Conservation (phyloP, 2,329 filamentous ascomycete genomes). For the Ophiognomonia clavigignenti-juglandacearum region DNA sequence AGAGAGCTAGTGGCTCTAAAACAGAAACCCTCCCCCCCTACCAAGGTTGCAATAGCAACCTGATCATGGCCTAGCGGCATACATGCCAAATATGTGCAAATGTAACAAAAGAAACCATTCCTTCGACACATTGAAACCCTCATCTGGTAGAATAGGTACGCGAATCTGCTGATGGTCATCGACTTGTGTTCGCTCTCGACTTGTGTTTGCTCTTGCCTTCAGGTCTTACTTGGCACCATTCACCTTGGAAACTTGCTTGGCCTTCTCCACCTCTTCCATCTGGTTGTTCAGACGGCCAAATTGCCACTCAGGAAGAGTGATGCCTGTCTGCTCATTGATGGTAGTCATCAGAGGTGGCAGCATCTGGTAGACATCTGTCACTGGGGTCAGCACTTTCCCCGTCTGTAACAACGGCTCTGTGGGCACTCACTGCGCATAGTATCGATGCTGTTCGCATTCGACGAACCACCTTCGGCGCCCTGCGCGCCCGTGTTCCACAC, state of each 20-base stretch:
- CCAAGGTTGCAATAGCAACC: no score
- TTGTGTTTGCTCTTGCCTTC: no score
- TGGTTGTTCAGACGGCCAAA: constrained; percentile 45
- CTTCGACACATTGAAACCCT: no score
- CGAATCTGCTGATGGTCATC: no score
- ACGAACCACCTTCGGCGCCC: constrained; percentile 31
- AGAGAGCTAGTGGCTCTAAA: no score
- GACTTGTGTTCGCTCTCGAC: no score
- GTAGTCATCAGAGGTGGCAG: constrained; percentile 78
- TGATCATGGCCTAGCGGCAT: no score
- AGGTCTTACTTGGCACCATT: no score
- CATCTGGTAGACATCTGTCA: constrained; percentile 70
- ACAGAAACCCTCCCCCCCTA: no score
- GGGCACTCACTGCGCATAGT: constrained; percentile 54
- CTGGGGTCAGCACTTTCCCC: background rate
- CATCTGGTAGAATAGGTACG: no score
- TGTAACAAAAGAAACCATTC: no score
- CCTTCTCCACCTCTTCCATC: constrained; percentile 27
- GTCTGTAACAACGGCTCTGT: background rate
- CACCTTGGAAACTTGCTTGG: constrained; percentile 38
- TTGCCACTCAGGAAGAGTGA: constrained; percentile 73
- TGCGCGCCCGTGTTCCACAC: constrained; percentile 76
- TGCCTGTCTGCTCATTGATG: constrained; percentile 85
- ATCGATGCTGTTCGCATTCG: constrained; percentile 41
- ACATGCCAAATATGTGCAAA: no score